Conservation (phyloP, 768 basidiomycete species). For the Leccinellum albellum region DNA sequence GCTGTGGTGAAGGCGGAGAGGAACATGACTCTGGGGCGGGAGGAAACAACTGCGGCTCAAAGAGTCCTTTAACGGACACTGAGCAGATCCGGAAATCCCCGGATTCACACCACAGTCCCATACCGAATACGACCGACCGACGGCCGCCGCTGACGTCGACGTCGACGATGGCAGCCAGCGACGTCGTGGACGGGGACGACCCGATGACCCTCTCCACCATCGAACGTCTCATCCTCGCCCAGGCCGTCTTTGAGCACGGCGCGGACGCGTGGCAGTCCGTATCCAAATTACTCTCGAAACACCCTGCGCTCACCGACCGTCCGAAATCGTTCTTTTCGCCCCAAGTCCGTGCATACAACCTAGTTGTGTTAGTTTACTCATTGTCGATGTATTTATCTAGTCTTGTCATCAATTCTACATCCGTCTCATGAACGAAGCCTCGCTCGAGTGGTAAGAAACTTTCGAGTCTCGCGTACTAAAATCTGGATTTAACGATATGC, state of each 20-base stretch:
- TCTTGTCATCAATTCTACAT: conserved; percentile 67
- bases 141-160: conserved; percentile 6
- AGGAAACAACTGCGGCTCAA: conserved; percentile 2
- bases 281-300: conserved; percentile 60
- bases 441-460: conserved; percentile 53
- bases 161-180: conserved; percentile 6
- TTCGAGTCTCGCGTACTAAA: background rate
- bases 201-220: conserved; percentile 33
- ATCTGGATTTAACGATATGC: background rate
- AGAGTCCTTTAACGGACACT: conserved; percentile 24
- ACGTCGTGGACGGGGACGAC: conserved; percentile 5
- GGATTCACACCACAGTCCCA: conserved; percentile 10
- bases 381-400: conserved; percentile 34
- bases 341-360: conserved; percentile 41
- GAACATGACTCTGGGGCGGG: conserved; percentile 36
- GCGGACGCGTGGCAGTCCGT: conserved; percentile 65
- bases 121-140: background rate
- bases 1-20: conserved; percentile 36
- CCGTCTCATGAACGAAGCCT: conserved; percentile 64
- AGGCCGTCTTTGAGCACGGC: conserved; percentile 83
- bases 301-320: conserved; percentile 60
- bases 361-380: conserved; percentile 15
- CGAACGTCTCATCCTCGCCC: conserved; percentile 79
- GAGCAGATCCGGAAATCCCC: conserved; percentile 14
- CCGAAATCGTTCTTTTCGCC: conserved; percentile 66